Conservation (phyloP, 208 protist species). For the Angomonas ambiguus region DNA sequence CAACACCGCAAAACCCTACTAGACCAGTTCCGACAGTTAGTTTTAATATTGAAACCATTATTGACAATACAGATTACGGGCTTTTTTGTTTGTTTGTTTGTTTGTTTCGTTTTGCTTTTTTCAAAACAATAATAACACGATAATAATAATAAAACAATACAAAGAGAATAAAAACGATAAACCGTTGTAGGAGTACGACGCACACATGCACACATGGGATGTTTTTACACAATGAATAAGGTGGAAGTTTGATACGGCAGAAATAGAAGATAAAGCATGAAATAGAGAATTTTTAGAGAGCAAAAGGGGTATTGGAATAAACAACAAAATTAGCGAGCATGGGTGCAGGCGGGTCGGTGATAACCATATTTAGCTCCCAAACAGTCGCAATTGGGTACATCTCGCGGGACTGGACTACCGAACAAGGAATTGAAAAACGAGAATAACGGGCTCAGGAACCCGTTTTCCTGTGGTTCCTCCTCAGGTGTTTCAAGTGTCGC, state of each 20-base stretch:
- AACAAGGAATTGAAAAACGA: background rate
- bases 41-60: constrained; percentile 37
- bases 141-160: constrained; percentile 15
- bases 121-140: background rate
- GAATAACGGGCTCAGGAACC: background rate
- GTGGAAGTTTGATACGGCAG: no score
- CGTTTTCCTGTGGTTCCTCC: background rate
- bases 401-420: background rate
- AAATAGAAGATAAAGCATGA: constrained; percentile 10
- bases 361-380: background rate
- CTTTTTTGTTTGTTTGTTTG: constrained; percentile 5
- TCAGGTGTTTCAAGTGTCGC: background rate
- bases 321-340: background rate
- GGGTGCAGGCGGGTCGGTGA: background rate
- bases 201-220: no score
- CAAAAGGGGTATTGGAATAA: background rate
- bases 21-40: constrained; percentile 33
- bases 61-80: constrained; percentile 2
- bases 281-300: background rate
- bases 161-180: background rate
- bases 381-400: constrained; percentile 5
- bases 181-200: background rate
- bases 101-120: constrained; percentile 4
- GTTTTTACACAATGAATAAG: no score
- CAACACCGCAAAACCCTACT: constrained; percentile 38